These are phyloP conservation scores for Macrophomina pseudophaseolina DNA, from an alignment of 2,329 filamentous ascomycete genomes.

Conservation along the genomic window DNA sequence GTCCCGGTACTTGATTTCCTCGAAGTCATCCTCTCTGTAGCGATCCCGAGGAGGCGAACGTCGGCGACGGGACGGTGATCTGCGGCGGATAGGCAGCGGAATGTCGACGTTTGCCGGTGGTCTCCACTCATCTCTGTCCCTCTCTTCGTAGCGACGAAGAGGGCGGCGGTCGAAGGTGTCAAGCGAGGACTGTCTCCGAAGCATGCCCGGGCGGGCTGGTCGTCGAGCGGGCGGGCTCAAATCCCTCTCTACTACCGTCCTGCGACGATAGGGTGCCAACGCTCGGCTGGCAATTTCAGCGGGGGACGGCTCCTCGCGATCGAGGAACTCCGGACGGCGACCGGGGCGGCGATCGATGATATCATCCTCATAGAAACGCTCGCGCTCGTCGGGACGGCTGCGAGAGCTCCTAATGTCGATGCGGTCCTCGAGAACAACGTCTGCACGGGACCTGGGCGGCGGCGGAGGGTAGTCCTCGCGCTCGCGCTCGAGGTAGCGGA, in stretches of 20 bases:
- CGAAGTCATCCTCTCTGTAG: conserved; percentile 75
- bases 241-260: conserved; percentile 63
- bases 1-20: conserved; percentile 58
- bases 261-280: conserved; percentile 63
- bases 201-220: conserved; percentile 67
- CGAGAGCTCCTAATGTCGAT: conserved; percentile 47
- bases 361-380: conserved; percentile 63
- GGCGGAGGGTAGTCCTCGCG: conserved; percentile 40
- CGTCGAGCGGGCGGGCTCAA: conserved; percentile 58
- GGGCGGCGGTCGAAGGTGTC: conserved; percentile 87
- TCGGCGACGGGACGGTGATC: conserved; percentile 62
- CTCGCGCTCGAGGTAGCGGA: conserved; percentile 51
- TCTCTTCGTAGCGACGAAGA: conserved; percentile 59
- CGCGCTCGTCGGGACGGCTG: conserved; percentile 55
- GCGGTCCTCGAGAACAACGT: conserved; percentile 51
- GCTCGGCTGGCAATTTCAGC: conserved; percentile 57
- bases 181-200: conserved; percentile 84
- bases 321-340: conserved; percentile 52
- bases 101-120: conserved; percentile 72
- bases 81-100: conserved; percentile 62
- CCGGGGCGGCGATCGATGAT: conserved; percentile 43
- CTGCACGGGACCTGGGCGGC: conserved; percentile 46
- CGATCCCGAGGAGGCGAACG: conserved; percentile 50
- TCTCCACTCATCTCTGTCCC: conserved; percentile 65
- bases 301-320: conserved; percentile 48